Base-by-base conservation (phyloP, 345 rosid species). In the Pelargonium nanum region DNA sequence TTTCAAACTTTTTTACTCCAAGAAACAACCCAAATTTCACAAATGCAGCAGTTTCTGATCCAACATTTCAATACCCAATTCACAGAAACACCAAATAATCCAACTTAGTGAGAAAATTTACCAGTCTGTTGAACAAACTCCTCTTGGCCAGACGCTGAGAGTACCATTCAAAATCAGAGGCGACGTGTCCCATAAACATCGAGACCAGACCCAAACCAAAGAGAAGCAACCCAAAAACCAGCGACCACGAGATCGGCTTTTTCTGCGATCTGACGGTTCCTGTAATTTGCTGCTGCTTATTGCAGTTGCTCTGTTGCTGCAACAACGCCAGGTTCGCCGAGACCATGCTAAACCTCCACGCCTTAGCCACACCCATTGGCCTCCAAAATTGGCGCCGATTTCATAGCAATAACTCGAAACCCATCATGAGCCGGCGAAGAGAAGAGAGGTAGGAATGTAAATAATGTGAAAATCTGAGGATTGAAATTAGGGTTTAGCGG, bases 151-250 rank as follows among this genome's bases (percentile, higher is more conserved):
- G 63, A 76, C 79, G 85, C 75, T 83, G 94, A 53, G 97, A 89
- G 68, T 85, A 93, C 97, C 97, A 87, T 59, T 93, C 97, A 56
- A 90, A 92, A 81, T 90, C 92, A 28, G 99, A 90, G 1, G 77
- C 99, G 45, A 90, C 87, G 61, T 94, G 97, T 52, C 97, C 97
- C 2, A 96, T 85, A 73, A 90, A 86, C 54, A 94, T 90, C 53
- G 97, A 94, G 64, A 90, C 83, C 74, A 94, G 72, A 2, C 99
- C 99, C 69, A 94, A 70, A 58, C 73, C 78, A 68, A 94, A 94
- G 52, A 94, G 88, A 95, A 94, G 79, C 70, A 82, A 53, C 26
- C 99, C 97, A 64, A 95, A 94, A 2, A 86, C 72, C 51, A 87
- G 65, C 67, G 96, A 68, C 87, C 89, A 74, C 63, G 83, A 72